These are phyloP conservation scores for Chloranthus sessilifolius DNA, from an alignment of 164 flowering plant species.

Conservation along the genomic window DNA sequence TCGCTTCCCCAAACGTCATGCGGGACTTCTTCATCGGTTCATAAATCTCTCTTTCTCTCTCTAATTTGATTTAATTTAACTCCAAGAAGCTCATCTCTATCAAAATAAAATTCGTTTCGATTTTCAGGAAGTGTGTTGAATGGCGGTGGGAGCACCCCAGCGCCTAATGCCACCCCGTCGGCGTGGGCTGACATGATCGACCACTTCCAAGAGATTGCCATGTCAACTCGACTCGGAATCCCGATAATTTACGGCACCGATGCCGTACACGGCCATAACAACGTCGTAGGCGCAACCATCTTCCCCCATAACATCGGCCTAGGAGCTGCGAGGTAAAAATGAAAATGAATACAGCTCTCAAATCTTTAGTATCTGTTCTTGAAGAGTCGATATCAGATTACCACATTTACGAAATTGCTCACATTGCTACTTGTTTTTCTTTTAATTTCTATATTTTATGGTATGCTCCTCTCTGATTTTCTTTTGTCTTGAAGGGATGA, in stretches of 20 bases:
- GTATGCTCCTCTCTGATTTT: not conserved
- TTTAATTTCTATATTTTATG: too few species aligned
- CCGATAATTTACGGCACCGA: constrained; percentile 29
- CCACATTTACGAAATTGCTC: too few species aligned
- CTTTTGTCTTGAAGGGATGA: constrained; percentile 24
- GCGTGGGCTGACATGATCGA: constrained; percentile 33
- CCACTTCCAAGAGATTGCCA: constrained; percentile 18
- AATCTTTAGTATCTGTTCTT: too few species aligned
- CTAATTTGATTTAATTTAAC: too few species aligned
- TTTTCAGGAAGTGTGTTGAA: constrained; percentile 21
- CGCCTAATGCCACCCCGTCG: constrained; percentile 15
- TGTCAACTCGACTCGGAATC: constrained; percentile 24
- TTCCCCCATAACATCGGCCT: constrained; percentile 37
- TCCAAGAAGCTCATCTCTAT: too few species aligned
- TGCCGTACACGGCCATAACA: constrained; percentile 37
- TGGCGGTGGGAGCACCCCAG: constrained; percentile 23
- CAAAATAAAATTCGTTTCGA: too few species aligned
- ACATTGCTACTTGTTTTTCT: too few species aligned
- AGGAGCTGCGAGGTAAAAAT: constrained; percentile 33
- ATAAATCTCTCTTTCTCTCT: not conserved
- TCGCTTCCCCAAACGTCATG: constrained; percentile 36
- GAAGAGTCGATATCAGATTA: too few species aligned
- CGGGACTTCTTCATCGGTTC: constrained; percentile 34
- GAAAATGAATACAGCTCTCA: too few species aligned
- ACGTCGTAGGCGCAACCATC: constrained; percentile 28